A percentile compares a stretch with the other conserved stretches of the same genome.
Conservation (phyloP, 2,329 filamentous ascomycete species). For the Colletotrichum melonis region DNA sequence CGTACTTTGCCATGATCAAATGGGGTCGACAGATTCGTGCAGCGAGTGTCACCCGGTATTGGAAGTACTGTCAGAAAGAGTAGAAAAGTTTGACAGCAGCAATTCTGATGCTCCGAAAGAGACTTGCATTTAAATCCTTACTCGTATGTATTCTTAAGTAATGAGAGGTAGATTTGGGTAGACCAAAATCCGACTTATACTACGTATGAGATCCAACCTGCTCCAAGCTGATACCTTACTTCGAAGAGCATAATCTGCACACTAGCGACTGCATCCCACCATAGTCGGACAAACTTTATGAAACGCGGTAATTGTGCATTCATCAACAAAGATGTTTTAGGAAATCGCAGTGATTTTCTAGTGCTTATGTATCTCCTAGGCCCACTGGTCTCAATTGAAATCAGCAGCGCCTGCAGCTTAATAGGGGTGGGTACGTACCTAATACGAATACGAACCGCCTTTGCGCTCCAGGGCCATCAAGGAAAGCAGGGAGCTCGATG, state of each 20-base stretch:
- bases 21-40: not conserved
- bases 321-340: not conserved
- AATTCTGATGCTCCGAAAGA: no score
- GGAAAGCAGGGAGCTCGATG: not conserved
- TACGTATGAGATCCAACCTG: no score
- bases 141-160: no score
- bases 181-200: no score
- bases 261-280: no score
- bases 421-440: not conserved
- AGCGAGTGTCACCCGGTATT: not conserved
- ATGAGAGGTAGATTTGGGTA: no score
- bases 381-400: not conserved
- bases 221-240: no score
- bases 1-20: not conserved
- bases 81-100: not conserved
- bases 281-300: no score
- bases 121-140: no score
- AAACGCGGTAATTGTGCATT: not conserved
- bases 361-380: not conserved
- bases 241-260: no score
- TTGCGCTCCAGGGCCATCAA: not conserved
- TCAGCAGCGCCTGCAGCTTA: not conserved
- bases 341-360: not conserved
- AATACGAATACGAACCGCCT: not conserved
- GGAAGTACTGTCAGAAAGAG: not conserved